Conservation (phyloP, 2,329 filamentous ascomycete species). For the Colletotrichum sp. region DNA sequence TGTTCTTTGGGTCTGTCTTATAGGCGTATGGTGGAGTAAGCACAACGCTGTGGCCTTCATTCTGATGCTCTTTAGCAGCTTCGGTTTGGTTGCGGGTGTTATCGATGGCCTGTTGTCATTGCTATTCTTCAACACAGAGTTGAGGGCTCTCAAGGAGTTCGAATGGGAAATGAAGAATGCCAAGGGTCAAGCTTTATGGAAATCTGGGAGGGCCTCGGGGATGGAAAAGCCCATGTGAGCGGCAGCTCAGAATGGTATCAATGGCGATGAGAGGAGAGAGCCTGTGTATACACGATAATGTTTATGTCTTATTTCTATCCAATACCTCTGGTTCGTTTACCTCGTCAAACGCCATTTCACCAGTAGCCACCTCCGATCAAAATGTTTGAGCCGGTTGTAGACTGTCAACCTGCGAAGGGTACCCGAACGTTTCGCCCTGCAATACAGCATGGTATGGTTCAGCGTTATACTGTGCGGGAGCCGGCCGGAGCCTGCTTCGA, state of each 20-base stretch:
- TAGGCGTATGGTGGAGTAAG: conserved; percentile 87
- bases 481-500: neutral
- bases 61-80: conserved; percentile 78
- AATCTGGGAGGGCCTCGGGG: neutral
- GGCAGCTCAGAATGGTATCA: neutral
- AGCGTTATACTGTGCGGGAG: neutral
- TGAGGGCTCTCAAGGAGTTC: conserved; percentile 86
- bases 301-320: conserved; percentile 3
- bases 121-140: conserved; percentile 84
- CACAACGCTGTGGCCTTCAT: conserved; percentile 79
- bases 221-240: neutral
- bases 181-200: conserved; percentile 34
- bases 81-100: conserved; percentile 77
- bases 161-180: conserved; percentile 88
- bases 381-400: neutral
- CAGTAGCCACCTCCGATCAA: neutral
- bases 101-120: conserved; percentile 86
- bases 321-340: neutral
- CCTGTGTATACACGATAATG: neutral
- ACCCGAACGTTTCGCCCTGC: neutral
- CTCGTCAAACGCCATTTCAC: neutral
- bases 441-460: neutral
- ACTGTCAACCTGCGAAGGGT: neutral
- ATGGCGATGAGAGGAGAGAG: neutral
- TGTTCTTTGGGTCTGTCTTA: conserved; percentile 74